A percentile compares a stretch with the other conserved stretches of the same genome.
Evolutionary conservation across 352 stramenopile species (phyloP).

Genomic region (Globisporangium takayamanum): DNA sequence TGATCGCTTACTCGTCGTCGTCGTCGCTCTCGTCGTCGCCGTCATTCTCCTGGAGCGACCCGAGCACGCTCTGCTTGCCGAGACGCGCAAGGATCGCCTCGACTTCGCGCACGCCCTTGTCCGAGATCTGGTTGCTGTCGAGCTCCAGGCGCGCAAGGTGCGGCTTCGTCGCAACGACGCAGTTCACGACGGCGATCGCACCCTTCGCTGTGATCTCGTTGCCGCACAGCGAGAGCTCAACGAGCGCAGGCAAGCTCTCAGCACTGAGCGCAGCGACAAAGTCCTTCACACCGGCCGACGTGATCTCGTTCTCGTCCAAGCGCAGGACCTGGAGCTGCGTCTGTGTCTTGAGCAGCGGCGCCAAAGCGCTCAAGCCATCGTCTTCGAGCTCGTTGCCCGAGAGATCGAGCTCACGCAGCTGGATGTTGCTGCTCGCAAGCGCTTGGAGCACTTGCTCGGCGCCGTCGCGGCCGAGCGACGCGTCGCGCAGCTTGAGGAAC

Average conservation of each 20-base stretch:
- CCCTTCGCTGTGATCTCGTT: slow-evolving; percentile 79
- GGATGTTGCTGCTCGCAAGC: slow-evolving; percentile 49
- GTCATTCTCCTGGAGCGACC: slow-evolving; percentile 80
- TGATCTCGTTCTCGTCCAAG: slow-evolving; percentile 82
- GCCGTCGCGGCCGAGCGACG: slow-evolving; percentile 78
- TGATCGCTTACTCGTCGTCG: slow-evolving; percentile 1
- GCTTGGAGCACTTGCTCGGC: slow-evolving; percentile 61
- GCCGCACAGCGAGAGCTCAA: slow-evolving; percentile 51
- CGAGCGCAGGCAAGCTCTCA: slow-evolving; percentile 27
- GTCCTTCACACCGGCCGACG: slow-evolving; percentile 39
- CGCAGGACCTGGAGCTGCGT: slow-evolving; percentile 48
- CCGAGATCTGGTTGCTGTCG: slow-evolving; percentile 72
- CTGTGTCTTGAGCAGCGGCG: slow-evolving; percentile 48
- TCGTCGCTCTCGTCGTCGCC: slow-evolving; percentile 61
- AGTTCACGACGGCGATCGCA: slow-evolving; percentile 47
- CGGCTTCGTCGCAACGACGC: slow-evolving; percentile 34
- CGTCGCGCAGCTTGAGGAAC: slow-evolving; percentile 87
- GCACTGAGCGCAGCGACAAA: slow-evolving; percentile 25
- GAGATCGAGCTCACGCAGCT: slow-evolving; percentile 80
- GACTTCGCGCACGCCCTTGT: slow-evolving; percentile 47
- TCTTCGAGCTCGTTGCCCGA: slow-evolving; percentile 86
- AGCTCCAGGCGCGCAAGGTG: slow-evolving; percentile 44
- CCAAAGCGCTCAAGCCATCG: slow-evolving; percentile 58
- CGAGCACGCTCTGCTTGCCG: slow-evolving; percentile 50
- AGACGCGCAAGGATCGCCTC: slow-evolving; percentile 31